Conservation (phyloP, 371 early-diverging fungal genomes). For the Mortierella sp. region DNA sequence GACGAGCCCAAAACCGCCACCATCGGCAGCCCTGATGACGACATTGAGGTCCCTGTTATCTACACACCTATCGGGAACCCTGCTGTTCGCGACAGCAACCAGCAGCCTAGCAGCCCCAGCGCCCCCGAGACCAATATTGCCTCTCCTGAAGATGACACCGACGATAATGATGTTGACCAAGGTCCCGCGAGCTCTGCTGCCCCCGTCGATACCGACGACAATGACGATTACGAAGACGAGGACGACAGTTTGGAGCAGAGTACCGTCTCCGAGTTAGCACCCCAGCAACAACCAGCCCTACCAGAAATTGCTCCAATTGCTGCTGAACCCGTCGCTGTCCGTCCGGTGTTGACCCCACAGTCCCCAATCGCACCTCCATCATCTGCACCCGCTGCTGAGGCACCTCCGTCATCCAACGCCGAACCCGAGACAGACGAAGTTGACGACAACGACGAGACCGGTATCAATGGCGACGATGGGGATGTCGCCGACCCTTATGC, state of each 20-base stretch:
- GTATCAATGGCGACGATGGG: not conserved
- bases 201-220: not conserved
- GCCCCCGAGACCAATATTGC: not conserved
- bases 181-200: not conserved
- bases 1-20: not conserved
- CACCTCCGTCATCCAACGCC: not conserved
- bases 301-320: not conserved
- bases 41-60: not conserved
- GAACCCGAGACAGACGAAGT: not conserved
- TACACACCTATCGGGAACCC: no score
- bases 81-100: not conserved
- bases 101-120: not conserved
- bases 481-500: not conserved
- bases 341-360: not conserved
- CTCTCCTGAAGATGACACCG: not conserved
- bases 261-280: not conserved
- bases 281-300: not conserved
- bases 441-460: not conserved
- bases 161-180: not conserved
- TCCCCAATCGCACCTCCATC: not conserved
- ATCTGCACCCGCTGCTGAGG: not conserved
- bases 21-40: not conserved
- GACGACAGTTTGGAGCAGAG: not conserved
- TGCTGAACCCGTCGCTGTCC: not conserved
- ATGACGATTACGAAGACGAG: not conserved